phyloP scores from a whole-genome alignment of 805 yeast species.

The Babjeviella inositovora region DNA sequence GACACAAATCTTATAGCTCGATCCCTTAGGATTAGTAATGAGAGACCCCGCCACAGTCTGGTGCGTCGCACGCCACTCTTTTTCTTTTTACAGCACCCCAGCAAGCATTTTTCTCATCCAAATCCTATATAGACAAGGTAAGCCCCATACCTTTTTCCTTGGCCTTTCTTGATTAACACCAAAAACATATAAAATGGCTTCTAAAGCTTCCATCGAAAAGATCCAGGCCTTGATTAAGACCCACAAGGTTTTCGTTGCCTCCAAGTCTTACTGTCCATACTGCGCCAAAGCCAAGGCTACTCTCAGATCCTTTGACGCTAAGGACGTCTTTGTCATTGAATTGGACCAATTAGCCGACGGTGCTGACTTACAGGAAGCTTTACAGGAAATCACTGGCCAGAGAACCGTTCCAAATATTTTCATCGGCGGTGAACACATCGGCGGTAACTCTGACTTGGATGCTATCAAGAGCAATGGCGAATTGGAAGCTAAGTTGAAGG shows the following conservation, averaged over 20 bases:
- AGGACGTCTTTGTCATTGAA: constrained; percentile 36
- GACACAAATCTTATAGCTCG: too few species aligned
- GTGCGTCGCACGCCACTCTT: too few species aligned
- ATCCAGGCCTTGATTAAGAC: constrained; percentile 49
- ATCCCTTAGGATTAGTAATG: too few species aligned
- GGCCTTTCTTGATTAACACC: too few species aligned
- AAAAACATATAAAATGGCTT: too few species aligned
- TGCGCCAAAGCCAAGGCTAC: constrained; percentile 35
- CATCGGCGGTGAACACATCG: constrained; percentile 84
- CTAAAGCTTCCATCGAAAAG: constrained; percentile 36
- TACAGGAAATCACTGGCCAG: constrained; percentile 70
- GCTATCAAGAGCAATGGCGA: constrained; percentile 44
- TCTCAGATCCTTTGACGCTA: constrained; percentile 14
- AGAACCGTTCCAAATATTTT: constrained; percentile 87
- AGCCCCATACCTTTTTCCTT: too few species aligned
- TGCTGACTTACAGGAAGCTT: constrained; percentile 64
- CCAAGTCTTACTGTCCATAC: constrained; percentile 64
- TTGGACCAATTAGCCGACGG: constrained; percentile 54
- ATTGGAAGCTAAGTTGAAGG: constrained; percentile 23
- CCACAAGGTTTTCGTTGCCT: constrained; percentile 65
- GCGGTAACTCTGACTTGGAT: constrained; percentile 88
- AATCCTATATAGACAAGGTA: too few species aligned
- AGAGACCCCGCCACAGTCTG: too few species aligned
- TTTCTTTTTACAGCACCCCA: too few species aligned
- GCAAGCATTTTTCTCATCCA: too few species aligned